These are phyloP conservation scores for Fagopyrum homotropicum DNA, from an alignment of 148 eudicot genomes.

Conservation along the genomic window DNA sequence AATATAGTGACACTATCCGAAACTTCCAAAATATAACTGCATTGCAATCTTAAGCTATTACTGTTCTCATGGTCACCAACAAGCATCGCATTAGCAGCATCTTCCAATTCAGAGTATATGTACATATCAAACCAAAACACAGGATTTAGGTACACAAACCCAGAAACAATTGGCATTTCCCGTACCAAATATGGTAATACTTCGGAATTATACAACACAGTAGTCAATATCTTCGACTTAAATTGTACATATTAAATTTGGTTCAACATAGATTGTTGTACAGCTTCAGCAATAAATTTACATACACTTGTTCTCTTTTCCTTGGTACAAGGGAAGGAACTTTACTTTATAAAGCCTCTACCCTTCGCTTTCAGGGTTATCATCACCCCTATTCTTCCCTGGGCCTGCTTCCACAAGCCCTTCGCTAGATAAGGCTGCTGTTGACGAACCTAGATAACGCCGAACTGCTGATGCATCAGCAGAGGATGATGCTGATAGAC, in stretches of 20 bases:
- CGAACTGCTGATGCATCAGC: constrained; percentile 44
- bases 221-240: neutral
- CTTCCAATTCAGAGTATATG: too few species aligned
- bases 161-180: constrained; percentile 9
- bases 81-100: too few species aligned
- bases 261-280: constrained; percentile 8
- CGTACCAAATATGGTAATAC: constrained; percentile 14
- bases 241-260: constrained; percentile 1
- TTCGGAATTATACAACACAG: constrained; percentile 12
- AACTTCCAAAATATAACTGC: too few species aligned
- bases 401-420: constrained; percentile 39
- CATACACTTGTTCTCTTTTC: neutral
- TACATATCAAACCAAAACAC: too few species aligned
- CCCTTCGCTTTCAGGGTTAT: neutral
- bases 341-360: constrained; percentile 4
- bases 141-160: constrained; percentile 1
- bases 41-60: too few species aligned
- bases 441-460: constrained; percentile 61
- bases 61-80: too few species aligned
- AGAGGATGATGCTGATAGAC: constrained; percentile 44
- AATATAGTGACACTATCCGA: too few species aligned
- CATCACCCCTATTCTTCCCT: constrained; percentile 33
- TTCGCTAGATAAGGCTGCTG: constrained; percentile 32
- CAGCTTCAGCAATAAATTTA: constrained; percentile 11
- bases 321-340: neutral